Base-by-base conservation (phyloP, 192 early-diverging fungal genomes). In the Entophlyctis helioformis region DNA sequence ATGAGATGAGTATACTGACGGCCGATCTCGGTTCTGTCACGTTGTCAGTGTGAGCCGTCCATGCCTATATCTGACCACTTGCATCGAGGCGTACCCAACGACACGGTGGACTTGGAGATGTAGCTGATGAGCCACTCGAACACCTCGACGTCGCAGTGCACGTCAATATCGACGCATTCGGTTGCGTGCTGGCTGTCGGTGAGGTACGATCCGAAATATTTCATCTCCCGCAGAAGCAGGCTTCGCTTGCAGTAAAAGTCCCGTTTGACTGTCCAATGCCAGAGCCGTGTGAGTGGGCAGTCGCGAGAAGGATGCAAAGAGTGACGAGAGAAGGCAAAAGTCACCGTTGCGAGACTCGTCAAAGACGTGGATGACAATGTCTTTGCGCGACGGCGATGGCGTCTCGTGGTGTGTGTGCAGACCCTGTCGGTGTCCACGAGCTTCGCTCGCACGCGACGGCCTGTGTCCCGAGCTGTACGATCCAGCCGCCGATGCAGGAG, bases 101-200 rank as follows among this genome's bases (percentile, higher is more conserved):
- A n/a, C 25, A 61, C 56, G 10, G 51, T 29, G 32, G 63, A 44
- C n/a, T 61, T 36, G 21, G 62, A 46, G 15, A 70, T 60, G 32
- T 60, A 70, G 26, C 51, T 27, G 57, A 74, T 74, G 0, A 74
- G 45, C 71, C 68, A 72, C 44, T 74, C 69, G 62, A 74, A 74
- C 11, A 74, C 71, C 50, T 74, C 64, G 35, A 74, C 59, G 48
- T 74, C 71, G 40, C 66, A 74, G 40, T 74, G 71, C 1, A 74
- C 71, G 37, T 74, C 71, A 29, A 74, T 74, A 20, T 72, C 69
- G 31, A 71, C 51, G 43, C 40, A 51, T 10, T 64, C 52, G 11
- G 33, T 36, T 1, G 52, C 1, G 20, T 48, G 18, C 13, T 47
- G 48, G n/a, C n/a, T n/a, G 20, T 63, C 56, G 20, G 43, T 42